Evolutionary conservation across 73 alveolate genomes (phyloP), one percentile per base, ranked within the genome.

Genomic region (Uronychia setigera): DNA sequence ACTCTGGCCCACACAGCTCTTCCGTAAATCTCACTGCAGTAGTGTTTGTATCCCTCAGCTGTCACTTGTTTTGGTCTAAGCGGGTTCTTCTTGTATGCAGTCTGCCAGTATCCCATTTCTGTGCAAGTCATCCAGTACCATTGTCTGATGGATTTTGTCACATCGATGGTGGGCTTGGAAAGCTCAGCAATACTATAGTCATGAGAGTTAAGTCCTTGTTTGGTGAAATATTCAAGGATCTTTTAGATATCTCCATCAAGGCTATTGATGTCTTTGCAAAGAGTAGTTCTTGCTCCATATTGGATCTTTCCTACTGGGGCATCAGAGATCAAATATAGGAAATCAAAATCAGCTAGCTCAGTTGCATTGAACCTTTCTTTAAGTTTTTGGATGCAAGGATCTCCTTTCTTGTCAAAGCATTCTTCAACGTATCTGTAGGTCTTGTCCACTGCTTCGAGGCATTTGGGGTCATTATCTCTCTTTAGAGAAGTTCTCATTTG

Each of bases 101-200:
- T 88, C 77, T 90, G 81, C 86, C 84, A 85, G 80, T 60, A 90
- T 0, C 92, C 95, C 74, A 90, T 74, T 75, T 90, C 92, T 9
- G 89, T 90, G 90, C 95, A 90, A 32, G 59, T 58, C 59, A 81
- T 76, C 86, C 80, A 90, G 0, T 83, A 35, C 96, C 93, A 81
- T 80, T 79, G 81, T 78, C 96, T 74, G 79, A 76, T 78, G 81
- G 76, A 46, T 11, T 80, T 30, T 19, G 60, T 28, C 30, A 58
- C 0, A n/a, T 77, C 85, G 32, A 46, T 76, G 11, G 29, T 79
- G 27, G 59, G 31, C 58, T 76, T 59, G 26, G 74, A 28, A 0
- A 83, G 74, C 32, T 81, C 67, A 0, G 28, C 59, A 9, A 27
- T 0, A 57, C 19, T 79, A 28, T 80, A 80, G 29, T 32, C 59